These are phyloP conservation scores for Candida smagusa DNA, from an alignment of 1,139 yeast species.

Conservation along the genomic window DNA sequence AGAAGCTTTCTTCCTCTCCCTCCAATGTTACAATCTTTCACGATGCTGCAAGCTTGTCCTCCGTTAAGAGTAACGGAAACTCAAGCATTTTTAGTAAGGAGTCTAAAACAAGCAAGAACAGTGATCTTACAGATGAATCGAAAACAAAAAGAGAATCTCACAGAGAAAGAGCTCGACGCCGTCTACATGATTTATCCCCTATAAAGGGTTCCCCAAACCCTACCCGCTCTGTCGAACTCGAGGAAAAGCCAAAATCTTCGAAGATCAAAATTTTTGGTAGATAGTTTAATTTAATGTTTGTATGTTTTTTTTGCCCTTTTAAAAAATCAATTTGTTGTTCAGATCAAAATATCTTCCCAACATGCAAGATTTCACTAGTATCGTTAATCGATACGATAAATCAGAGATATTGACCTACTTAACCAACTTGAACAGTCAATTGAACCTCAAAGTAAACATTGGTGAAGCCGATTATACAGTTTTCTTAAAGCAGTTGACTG, in stretches of 20 bases:
- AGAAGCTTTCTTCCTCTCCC: constrained; percentile 5
- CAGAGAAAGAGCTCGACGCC: constrained; percentile 3
- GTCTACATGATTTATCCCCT: constrained; percentile 11
- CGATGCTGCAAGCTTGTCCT: constrained; percentile 10
- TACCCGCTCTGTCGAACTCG: constrained; percentile 8
- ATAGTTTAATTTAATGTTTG: background rate
- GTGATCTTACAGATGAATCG: constrained; percentile 2
- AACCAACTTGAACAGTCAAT: constrained; percentile 19
- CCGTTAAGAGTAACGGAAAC: constrained; percentile 7
- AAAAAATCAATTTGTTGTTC: constrained; percentile 2
- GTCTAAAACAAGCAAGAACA: constrained; percentile 8
- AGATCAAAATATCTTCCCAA: constrained; percentile 1
- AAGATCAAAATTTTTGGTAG: constrained; percentile 11
- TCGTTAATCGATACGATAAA: constrained; percentile 19
- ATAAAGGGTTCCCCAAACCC: constrained; percentile 15
- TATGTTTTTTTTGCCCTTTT: too few species aligned
- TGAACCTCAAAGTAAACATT: constrained; percentile 11
- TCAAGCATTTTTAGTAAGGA: constrained; percentile 11
- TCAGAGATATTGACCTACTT: constrained; percentile 23
- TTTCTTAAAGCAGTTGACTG: constrained; percentile 10
- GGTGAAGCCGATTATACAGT: constrained; percentile 10
- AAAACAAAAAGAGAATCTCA: background rate
- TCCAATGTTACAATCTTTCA: constrained; percentile 7
- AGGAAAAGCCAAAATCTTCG: constrained; percentile 12
- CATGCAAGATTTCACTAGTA: constrained; percentile 13